A percentile compares a stretch with the other conserved stretches of the same genome.
Conservation (phyloP, 495 filamentous ascomycete species). For the Penicillium coprophilum region DNA sequence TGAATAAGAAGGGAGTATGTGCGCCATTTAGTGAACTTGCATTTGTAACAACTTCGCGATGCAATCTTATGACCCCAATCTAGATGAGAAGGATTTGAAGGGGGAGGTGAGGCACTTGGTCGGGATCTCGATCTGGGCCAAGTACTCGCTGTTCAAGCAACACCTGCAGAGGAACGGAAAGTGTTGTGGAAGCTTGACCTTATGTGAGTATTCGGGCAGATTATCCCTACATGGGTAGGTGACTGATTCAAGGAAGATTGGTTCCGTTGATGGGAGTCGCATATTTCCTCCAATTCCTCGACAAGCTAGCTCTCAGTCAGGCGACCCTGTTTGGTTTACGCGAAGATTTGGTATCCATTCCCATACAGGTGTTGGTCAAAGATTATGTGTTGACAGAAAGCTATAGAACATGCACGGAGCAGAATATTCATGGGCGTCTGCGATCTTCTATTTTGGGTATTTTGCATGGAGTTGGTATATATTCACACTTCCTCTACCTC, state of each 20-base stretch:
- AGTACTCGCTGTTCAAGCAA: constrained; percentile 29
- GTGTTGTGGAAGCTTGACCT: constrained; percentile 34
- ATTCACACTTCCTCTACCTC: background rate
- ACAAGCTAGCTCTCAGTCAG: constrained; percentile 56
- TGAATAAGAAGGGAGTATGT: background rate
- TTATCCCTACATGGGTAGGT: background rate
- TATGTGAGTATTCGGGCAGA: constrained; percentile 21
- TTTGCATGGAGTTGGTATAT: constrained; percentile 47
- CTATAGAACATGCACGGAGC: constrained; percentile 35
- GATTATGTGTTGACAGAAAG: background rate
- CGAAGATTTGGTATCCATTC: constrained; percentile 32
- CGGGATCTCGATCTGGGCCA: constrained; percentile 33
- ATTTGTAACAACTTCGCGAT: background rate
- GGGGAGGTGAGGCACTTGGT: constrained; percentile 1
- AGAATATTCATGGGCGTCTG: constrained; percentile 50
- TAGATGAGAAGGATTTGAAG: constrained; percentile 16
- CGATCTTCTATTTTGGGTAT: constrained; percentile 54
- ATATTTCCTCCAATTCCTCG: constrained; percentile 52
- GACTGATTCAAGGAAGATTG: constrained; percentile 24
- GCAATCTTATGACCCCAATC: background rate
- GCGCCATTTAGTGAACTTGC: background rate
- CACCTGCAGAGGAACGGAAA: constrained; percentile 29
- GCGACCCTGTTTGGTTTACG: constrained; percentile 49
- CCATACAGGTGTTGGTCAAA: too few species aligned
- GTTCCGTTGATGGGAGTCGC: constrained; percentile 42